These are phyloP conservation scores for Mycogone perniciosa DNA, from an alignment of 2,329 filamentous ascomycete species.

Conservation along the genomic window DNA sequence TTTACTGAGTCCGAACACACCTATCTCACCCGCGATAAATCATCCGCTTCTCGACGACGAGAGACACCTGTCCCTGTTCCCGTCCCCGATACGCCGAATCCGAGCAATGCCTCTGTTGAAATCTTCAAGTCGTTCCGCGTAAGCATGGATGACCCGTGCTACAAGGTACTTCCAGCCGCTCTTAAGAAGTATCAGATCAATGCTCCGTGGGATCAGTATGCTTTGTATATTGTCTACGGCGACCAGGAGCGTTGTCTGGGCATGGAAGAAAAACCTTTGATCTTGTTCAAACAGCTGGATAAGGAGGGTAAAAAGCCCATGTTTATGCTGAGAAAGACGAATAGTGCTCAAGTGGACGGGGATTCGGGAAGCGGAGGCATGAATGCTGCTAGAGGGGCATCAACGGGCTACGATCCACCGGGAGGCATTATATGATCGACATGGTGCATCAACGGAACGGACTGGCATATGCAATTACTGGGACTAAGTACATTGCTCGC, in stretches of 20 bases:
- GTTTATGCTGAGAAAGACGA: slow-evolving; percentile 87
- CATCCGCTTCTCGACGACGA: slow-evolving; percentile 36
- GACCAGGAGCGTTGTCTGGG: slow-evolving; percentile 92
- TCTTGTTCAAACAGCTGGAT: slow-evolving; percentile 94
- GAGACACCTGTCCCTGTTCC: slow-evolving; percentile 58
- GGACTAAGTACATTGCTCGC: too few relatives aligned
- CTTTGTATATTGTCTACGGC: slow-evolving; percentile 97
- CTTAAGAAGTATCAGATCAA: slow-evolving; percentile 98
- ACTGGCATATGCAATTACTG: too few relatives aligned
- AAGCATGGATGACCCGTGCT: slow-evolving; percentile 95
- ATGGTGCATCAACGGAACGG: not conserved
- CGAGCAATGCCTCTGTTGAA: slow-evolving; percentile 64
- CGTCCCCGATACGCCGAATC: slow-evolving; percentile 53
- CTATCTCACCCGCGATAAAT: slow-evolving; percentile 28
- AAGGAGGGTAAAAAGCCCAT: slow-evolving; percentile 97
- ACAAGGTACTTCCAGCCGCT: slow-evolving; percentile 92
- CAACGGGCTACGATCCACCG: slow-evolving; percentile 49
- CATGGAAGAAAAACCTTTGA: slow-evolving; percentile 86
- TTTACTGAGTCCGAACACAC: slow-evolving; percentile 45
- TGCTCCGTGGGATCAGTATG: slow-evolving; percentile 95
- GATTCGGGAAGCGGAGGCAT: slow-evolving; percentile 50
- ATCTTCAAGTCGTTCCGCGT: slow-evolving; percentile 99
- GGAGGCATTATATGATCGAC: slow-evolving; percentile 50
- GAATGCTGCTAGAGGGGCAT: slow-evolving; percentile 37
- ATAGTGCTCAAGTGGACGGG: slow-evolving; percentile 46